These are phyloP conservation scores for Penicillium ucsense DNA, from an alignment of 495 filamentous ascomycete genomes.

Conservation along the genomic window DNA sequence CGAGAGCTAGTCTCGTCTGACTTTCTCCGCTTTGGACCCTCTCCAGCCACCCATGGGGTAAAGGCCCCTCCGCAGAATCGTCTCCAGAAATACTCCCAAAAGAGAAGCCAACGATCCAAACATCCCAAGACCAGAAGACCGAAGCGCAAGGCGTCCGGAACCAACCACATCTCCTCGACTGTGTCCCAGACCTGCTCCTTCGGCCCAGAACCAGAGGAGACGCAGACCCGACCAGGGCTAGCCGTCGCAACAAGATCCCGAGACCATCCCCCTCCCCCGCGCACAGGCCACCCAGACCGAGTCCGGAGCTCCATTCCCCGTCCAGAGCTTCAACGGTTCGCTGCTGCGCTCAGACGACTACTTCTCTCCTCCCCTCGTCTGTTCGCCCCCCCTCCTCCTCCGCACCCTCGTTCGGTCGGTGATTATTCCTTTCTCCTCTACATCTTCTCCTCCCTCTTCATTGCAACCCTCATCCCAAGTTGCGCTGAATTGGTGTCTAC, in stretches of 20 bases:
- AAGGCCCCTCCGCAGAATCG: neutral
- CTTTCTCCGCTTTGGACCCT: neutral
- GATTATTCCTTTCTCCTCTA: too few species aligned
- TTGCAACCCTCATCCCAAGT: too few species aligned
- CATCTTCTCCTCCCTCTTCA: too few species aligned
- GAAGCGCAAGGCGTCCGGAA: too few species aligned
- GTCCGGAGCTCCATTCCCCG: conserved; percentile 11
- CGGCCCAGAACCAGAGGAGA: too few species aligned
- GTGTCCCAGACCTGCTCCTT: too few species aligned
- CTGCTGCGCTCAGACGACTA: neutral
- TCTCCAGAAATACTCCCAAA: too few species aligned
- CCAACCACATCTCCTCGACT: too few species aligned
- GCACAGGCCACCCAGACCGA: conserved; percentile 18
- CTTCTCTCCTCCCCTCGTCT: conserved; percentile 2
- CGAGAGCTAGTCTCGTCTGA: neutral
- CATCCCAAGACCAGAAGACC: too few species aligned
- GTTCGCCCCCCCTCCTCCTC: neutral
- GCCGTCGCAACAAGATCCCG: neutral
- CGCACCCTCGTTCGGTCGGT: too few species aligned
- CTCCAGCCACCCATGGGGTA: conserved; percentile 5
- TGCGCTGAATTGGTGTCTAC: neutral
- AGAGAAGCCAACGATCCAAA: too few species aligned
- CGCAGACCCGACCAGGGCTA: neutral
- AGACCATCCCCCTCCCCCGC: neutral
- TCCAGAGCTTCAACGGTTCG: neutral